phyloP scores from a whole-genome alignment of 2,329 filamentous ascomycete genomes.

The Verticillium nonalfalfae region DNA sequence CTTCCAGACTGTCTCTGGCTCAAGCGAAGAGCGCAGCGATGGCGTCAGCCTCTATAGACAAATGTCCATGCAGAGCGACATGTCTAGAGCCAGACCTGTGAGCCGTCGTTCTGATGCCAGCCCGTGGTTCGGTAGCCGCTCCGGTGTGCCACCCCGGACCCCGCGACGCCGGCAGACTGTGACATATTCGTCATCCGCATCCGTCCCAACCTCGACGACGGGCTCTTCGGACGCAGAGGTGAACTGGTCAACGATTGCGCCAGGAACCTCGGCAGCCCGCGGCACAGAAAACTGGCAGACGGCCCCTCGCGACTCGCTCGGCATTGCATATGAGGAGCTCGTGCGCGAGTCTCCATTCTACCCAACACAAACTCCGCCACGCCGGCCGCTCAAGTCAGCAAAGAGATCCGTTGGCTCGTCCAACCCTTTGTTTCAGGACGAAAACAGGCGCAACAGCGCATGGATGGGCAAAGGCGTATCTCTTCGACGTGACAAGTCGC shows the following conservation, averaged over 20 bases:
- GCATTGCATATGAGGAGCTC: conserved; percentile 10
- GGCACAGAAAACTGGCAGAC: conserved; percentile 9
- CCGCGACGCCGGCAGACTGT: conserved; percentile 2
- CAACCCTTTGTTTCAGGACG: not conserved
- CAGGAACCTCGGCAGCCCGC: not conserved
- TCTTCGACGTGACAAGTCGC: not conserved
- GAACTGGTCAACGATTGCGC: conserved; percentile 1
- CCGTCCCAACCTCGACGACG: not conserved
- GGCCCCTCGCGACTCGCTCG: conserved; percentile 8
- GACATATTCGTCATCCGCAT: not conserved
- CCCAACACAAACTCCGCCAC: conserved; percentile 3
- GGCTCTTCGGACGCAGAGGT: not conserved
- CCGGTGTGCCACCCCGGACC: conserved; percentile 8
- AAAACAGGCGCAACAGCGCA: not conserved
- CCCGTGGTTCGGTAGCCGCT: conserved; percentile 11
- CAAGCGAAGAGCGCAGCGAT: not conserved
- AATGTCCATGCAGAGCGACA: conserved; percentile 4
- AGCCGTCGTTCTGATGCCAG: conserved; percentile 11
- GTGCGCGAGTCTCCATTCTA: conserved; percentile 7
- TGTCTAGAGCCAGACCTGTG: conserved; percentile 8
- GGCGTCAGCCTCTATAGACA: conserved; percentile 3
- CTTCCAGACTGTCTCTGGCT: conserved; percentile 5
- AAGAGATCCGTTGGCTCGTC: conserved; percentile 1
- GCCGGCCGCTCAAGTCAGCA: conserved; percentile 9
- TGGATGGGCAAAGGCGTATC: conserved; percentile 3